Base-by-base conservation (phyloP, 2,329 filamentous ascomycete genomes). In the Fusarium sp. region DNA sequence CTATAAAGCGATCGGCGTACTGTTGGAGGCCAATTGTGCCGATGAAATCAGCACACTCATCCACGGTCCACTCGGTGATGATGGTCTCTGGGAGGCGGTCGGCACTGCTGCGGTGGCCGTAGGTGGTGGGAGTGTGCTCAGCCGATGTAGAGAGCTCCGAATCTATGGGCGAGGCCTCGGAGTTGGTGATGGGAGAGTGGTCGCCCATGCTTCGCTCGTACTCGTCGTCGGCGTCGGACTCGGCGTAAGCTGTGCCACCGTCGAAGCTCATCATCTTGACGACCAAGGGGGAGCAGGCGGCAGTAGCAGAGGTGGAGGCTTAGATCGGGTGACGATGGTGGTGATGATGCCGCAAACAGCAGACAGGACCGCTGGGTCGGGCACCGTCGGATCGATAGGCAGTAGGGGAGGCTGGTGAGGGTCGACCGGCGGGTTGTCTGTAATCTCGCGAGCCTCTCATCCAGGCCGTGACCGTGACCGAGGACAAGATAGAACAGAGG, bases 11-110 rank as follows among this genome's bases (percentile, higher is more conserved):
- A 79, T 95, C 92, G 67, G 93, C 91, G 84, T 98, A 98, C 82
- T 97, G 94, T 75, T 90, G 88, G 78, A 98, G 85, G 37, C 94
- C 94, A 78, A 98, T 89, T 70, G 91, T 91, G 65, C 91, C 89
- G 76, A 98, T 90, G 80, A 97, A 98, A 79, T 97, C 95, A 75
- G 95, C 95, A 84, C 94, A 95, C 84, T 98, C 95, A 69, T 97
- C 94, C 17, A 91, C 92, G 2, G 92, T 92, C 94, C 94, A 97
- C 78, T 95, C 92, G 35, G 91, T 91, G 76, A 96, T 93, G 80
- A 93, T 90, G 57, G 92, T 93, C 79, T 93, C 92, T 76, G 93
- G 93, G 74, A 94, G 86, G 63, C 89, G 86, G 82, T 93, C 91
- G 80, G 88, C 89, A 79, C 89, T 90, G 80, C 84, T 87, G 69